Base-by-base conservation (phyloP, 768 basidiomycete genomes). In the Ephemerocybe angulata region DNA sequence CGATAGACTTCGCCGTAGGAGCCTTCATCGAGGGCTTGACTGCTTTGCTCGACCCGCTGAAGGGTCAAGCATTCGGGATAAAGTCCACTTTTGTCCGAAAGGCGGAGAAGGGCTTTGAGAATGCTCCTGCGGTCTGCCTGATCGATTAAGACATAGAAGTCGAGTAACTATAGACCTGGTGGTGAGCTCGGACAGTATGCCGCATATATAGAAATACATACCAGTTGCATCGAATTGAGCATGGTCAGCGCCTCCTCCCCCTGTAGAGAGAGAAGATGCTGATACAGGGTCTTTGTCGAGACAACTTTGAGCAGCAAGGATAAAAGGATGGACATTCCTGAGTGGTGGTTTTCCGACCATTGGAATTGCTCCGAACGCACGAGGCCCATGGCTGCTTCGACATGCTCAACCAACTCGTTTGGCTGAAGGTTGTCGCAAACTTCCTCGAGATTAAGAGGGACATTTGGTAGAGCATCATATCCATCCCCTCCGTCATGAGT, bases 1-100 rank as follows among this genome's bases (percentile, higher is more conserved):
- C 50, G 55, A 37, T 52, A 56, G 4, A 56, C 50, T 10, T 56
- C 55, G 6, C 55, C 55, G 30, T 44, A 56, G 3, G 55, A 56
- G 5, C 42, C 21, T 17, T 49, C 49, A 15, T 56, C 49, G 19
- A 56, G 37, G 4, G 55, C 47, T n/a, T 52, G 43, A 7, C 46
- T 42, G 19, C 42, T 25, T 15, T 40, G 46, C 13, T 41, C 31
- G n/a, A 57, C 48, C 25, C 52, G 40, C n/a, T 52, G 51, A 42
- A 57, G 40, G 24, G 44, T 42, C 19, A 57, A 51, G 27, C 50
- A 52, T 11, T 52, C 47, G 19, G 56, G 56, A 38, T 52, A 57
- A 3, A 57, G 30, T 3, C 33, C 50, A 37, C 43, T 48, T 30
- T 47, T 52, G 27, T 52, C 50, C 21, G 56, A 57, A 1, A 57